Base-by-base conservation (phyloP, 2,329 filamentous ascomycete species). In the Pseudocercospora macadamiae region DNA sequence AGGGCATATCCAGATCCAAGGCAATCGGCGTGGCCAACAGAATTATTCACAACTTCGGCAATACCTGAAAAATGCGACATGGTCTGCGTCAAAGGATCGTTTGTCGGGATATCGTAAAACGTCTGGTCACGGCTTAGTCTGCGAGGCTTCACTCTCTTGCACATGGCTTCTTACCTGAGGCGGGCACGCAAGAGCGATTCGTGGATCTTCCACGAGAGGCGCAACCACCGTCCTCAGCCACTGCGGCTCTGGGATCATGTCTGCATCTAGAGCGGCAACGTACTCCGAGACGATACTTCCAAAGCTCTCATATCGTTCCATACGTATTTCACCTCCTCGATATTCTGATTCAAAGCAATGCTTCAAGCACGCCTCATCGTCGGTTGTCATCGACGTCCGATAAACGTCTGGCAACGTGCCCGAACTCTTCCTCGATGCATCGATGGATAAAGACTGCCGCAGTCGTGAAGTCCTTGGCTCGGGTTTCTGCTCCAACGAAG, bases 211-310 rank as follows among this genome's bases (percentile, higher is more conserved):
- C 8, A 87, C 66, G 55, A 87, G 70, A 67, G 87, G 85, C 55
- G 85, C 82, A n/a, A 87, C 71, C 14, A 84, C 69, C 25, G 82
- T 80, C 36, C 84, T 81, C 14, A 88, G 77, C 83, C 84, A 88
- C 47, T 82, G 74, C 52, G 76, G 77, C 69, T 87, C 83, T 5
- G 84, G 83, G 70, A 88, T 87, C 86, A 89, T 88, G 68, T 89
- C 86, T 18, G 85, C 86, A 68, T 89, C 86, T 30, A 89, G 74
- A 36, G 83, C 82, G n/a, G 84, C 85, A 68, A 87, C 70, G 79
- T 87, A 65, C 83, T 14, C 47, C 7, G 47, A 49, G 21, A 34
- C 26, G 14, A 49, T 49, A 7, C 14, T 49, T 34, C 47, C 26
- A 28, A 32, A 21, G 3, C 25, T 34, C 26, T 21, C 47, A 28